Evolutionary conservation across 1,284 basidiomycete species (phyloP), one percentile per base, ranked within the genome.

Genomic region (Irpex sp.): DNA sequence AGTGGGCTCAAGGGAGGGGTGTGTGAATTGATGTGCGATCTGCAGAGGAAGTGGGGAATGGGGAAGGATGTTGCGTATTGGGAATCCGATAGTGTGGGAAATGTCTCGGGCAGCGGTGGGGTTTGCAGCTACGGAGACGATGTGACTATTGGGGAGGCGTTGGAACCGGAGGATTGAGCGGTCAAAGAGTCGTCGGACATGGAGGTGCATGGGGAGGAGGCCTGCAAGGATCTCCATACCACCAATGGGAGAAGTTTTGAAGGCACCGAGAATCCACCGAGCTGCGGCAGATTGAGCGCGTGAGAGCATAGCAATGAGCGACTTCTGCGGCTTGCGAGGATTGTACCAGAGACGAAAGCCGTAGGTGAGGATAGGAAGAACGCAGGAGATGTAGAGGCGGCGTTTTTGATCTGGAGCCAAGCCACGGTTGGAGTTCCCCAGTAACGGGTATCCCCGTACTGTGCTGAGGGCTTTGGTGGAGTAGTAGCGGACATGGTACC

Each of bases 401-500:
- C n/a, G 44, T 47, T 47, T 47, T 17, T 47, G 44, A 13, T 11
- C 44, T 17, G 44, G 44, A 47, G 44, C 44, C 44, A 47, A 17
- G 44, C 44, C 44, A 17, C 44, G n/a, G n/a, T 47, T 47, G 2
- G 44, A 47, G 44, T 47, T 47, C 13, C 44, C 44, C 44, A 47
- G 44, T 17, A 47, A 4, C 13, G 44, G 44, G 44, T 17, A 47
- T 13, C 44, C 44, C n/a, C n/a, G 44, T 11, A 47, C 44, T 11
- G 44, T 47, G 44, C 44, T 47, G 44, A 47, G 44, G 44, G 44
- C 44, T 17, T 47, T 47, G 3, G 61, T 66, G 0, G 69, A 66
- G 37, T 73, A 67, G n/a, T 63, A 61, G 40, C 68, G 55, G 11
- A 75, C 64, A 48, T 77, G 76, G 3, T 67, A 61, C 19, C 66